phyloP scores from a whole-genome alignment of 2,329 filamentous ascomycete species.

The Aspergillus nomiae region DNA sequence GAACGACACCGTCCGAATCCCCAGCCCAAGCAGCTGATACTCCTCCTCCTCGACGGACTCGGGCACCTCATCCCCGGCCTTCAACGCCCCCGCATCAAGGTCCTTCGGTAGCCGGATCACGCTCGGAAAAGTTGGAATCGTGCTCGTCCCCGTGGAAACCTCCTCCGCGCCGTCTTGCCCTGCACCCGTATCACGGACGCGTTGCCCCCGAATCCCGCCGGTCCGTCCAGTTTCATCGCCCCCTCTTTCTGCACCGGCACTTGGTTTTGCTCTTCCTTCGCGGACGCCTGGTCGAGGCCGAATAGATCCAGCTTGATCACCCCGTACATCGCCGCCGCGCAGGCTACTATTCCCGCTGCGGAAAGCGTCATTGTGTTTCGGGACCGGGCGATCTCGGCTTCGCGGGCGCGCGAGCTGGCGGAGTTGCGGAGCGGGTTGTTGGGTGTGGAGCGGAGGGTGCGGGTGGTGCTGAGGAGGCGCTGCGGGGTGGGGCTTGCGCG shows the following conservation, averaged over 20 bases:
- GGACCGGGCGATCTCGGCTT: conserved; percentile 30
- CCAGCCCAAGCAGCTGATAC: conserved; percentile 86
- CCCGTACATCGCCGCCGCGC: conserved; percentile 44
- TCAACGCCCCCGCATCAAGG: conserved; percentile 33
- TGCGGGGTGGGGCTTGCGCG: conserved; percentile 6
- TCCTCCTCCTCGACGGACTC: conserved; percentile 55
- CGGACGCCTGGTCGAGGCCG: conserved; percentile 21
- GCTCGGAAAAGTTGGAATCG: conserved; percentile 77
- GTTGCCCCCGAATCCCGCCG: conserved; percentile 37
- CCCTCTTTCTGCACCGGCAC: conserved; percentile 12
- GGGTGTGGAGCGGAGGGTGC: conserved; percentile 26
- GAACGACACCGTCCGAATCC: conserved; percentile 87
- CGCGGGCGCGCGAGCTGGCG: conserved; percentile 17
- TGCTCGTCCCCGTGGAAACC: conserved; percentile 77
- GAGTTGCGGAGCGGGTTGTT: conserved; percentile 35
- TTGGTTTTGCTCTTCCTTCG: conserved; percentile 11
- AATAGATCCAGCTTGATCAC: conserved; percentile 42
- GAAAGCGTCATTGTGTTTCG: conserved; percentile 37
- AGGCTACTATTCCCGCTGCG: conserved; percentile 40
- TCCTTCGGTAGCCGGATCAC: conserved; percentile 64
- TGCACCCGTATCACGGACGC: conserved; percentile 40
- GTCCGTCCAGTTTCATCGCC: conserved; percentile 44
- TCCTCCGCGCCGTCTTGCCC: conserved; percentile 67
- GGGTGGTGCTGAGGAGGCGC: conserved; percentile 31
- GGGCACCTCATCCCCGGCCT: conserved; percentile 40